Evolutionary conservation across 2,329 filamentous ascomycete species (phyloP), one percentile per base, ranked within the genome.

Genomic region (Penicillium freii): DNA sequence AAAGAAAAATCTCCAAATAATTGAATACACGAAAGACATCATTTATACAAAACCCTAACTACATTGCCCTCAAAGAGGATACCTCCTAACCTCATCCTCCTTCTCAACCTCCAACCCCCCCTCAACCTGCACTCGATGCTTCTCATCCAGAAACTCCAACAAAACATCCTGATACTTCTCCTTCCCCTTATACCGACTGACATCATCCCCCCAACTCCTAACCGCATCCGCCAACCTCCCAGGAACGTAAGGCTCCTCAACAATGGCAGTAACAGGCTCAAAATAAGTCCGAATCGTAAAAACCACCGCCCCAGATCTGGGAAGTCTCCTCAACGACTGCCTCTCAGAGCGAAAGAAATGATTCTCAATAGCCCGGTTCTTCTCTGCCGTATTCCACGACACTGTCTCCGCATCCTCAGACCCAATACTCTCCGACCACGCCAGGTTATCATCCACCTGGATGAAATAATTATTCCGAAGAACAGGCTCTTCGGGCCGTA

Each of bases 231-330:
- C 91, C 67, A 95, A 72, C 34, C 91, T 75, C 0, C 91, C 90
- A 0, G 91, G 90, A 0, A 95, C 90, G 70, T 89, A 90, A 19
- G 86, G 84, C 75, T 93, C 89, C 70, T 84, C 72, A 0, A 77
- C 85, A 57, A 93, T 82, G 17, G 87, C 84, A 0, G 81, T 86
- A 31, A 93, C 75, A 0, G 88, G 88, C 58, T 87, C 83, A 67
- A 93, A 92, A 71, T 93, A 93, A 0, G 90, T 93, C 13, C 90
- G 79, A 50, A 93, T 91, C 0, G 90, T 92, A 66, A 93, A 93
- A 4, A 87, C 83, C 1, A 87, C 78, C 0, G 79, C 85, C 0
- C 84, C 82, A 0, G 78, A 80, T 62, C 74, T 78, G 4, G 85
- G 85, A 57, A 88, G 76, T 48, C 89, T 74, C 13, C 89, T 77